A percentile compares a stretch with the other conserved stretches of the same genome.
These are phyloP conservation scores for Botryosphaeria dothidea DNA, from an alignment of 2,329 filamentous ascomycete genomes.

Conservation along the genomic window DNA sequence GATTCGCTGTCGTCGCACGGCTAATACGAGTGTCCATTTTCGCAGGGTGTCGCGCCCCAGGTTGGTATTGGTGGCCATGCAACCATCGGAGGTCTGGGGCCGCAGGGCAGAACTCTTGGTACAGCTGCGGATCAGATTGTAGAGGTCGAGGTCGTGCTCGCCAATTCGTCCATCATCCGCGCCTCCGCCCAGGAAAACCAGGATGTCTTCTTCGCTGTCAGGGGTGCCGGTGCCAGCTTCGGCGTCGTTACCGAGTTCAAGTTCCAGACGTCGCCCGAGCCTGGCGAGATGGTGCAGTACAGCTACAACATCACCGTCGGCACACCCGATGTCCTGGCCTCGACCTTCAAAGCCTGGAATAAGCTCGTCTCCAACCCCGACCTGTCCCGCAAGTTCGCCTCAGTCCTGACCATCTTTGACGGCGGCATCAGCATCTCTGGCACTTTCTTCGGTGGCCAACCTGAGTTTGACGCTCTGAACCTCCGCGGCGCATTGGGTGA, in stretches of 20 bases:
- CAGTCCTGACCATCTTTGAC: constrained; percentile 34
- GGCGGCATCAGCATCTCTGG: constrained; percentile 34
- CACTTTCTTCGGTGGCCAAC: constrained; percentile 35
- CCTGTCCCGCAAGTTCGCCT: constrained; percentile 36
- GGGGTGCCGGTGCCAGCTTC: constrained; percentile 45
- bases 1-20: not conserved
- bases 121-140: constrained; percentile 35
- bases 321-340: constrained; percentile 26
- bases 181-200: constrained; percentile 37
- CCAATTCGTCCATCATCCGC: constrained; percentile 40
- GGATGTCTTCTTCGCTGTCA: constrained; percentile 46
- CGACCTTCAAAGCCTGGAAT: constrained; percentile 39
- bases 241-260: constrained; percentile 45
- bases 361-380: constrained; percentile 32
- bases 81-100: constrained; percentile 38
- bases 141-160: constrained; percentile 41
- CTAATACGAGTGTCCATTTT: not conserved
- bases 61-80: constrained; percentile 40
- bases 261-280: constrained; percentile 37
- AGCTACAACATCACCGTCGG: constrained; percentile 34
- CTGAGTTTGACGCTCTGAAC: constrained; percentile 37
- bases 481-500: constrained; percentile 30
- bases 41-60: constrained; percentile 31
- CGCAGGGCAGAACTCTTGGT: constrained; percentile 35
- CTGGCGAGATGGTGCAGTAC: constrained; percentile 34